These are phyloP conservation scores for Apiospora rasikravindrae DNA, from an alignment of 2,329 filamentous ascomycete genomes.

Conservation along the genomic window DNA sequence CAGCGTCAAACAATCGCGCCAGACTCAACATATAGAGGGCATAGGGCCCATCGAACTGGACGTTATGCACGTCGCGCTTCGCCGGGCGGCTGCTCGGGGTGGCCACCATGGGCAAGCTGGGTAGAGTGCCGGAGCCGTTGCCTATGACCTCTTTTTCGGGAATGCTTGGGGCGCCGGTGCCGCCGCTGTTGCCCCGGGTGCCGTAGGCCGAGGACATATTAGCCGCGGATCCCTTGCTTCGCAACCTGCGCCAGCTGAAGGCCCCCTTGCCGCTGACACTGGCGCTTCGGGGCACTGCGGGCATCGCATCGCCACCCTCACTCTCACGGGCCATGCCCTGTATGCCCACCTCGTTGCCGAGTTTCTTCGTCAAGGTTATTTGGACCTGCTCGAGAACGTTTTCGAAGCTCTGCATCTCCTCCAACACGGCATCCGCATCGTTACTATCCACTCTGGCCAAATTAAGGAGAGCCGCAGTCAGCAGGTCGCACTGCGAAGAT, in stretches of 20 bases:
- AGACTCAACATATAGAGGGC: conserved; percentile 90
- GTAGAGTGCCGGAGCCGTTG: conserved; percentile 67
- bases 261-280: conserved; percentile 76
- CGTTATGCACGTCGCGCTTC: conserved; percentile 71
- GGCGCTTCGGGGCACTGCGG: conserved; percentile 56
- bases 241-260: conserved; percentile 87
- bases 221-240: conserved; percentile 84
- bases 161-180: conserved; percentile 37
- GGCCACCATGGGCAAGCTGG: conserved; percentile 78
- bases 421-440: conserved; percentile 88
- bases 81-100: conserved; percentile 69
- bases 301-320: conserved; percentile 39
- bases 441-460: conserved; percentile 83
- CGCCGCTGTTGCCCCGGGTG: conserved; percentile 46
- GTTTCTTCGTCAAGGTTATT: conserved; percentile 74
- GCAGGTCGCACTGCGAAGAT: conserved; percentile 85
- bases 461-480: conserved; percentile 87
- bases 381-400: conserved; percentile 86
- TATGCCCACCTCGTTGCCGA: conserved; percentile 92
- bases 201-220: conserved; percentile 59
- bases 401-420: conserved; percentile 93
- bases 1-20: conserved; percentile 90
- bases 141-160: conserved; percentile 54
- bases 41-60: conserved; percentile 82
- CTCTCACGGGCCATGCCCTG: conserved; percentile 60